Percentiles rank a stretch among this genome's conserved stretches.
Conservation (phyloP, 2,329 filamentous ascomycete species). For the Phoma sp. region DNA sequence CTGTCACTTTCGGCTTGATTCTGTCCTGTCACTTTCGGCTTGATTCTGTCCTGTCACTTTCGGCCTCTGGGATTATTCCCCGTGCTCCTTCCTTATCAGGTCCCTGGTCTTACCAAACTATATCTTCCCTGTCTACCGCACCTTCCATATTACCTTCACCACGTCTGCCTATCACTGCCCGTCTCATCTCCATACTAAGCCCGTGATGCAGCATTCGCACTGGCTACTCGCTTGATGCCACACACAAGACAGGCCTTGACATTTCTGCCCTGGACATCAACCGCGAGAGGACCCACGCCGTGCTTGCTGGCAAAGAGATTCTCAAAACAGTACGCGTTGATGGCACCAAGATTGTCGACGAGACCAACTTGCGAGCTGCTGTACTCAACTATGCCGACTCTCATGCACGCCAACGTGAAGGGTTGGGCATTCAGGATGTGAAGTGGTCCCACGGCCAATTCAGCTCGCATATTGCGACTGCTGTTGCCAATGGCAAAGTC, state of each 20-base stretch:
- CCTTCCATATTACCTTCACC: no score
- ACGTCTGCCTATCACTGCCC: not conserved
- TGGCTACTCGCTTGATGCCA: conserved; percentile 62
- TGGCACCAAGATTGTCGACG: conserved; percentile 65
- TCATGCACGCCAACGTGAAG: conserved; percentile 61
- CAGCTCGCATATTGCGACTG: conserved; percentile 67
- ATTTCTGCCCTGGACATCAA: conserved; percentile 71
- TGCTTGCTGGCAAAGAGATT: conserved; percentile 71
- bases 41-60: no score
- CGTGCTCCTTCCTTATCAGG: not conserved
- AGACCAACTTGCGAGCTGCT: conserved; percentile 68
- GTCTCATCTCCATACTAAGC: conserved; percentile 20
- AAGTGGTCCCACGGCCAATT: conserved; percentile 72
- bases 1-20: not conserved
- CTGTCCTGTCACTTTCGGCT: not conserved
- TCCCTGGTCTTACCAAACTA: not conserved
- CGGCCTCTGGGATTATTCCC: not conserved
- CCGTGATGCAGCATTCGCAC: conserved; percentile 49
- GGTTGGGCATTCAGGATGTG: conserved; percentile 69
- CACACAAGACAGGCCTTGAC: conserved; percentile 69
- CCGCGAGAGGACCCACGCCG: conserved; percentile 67
- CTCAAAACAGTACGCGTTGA: conserved; percentile 69
- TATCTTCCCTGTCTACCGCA: no score
- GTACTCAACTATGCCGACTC: conserved; percentile 65
- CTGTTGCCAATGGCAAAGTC: conserved; percentile 70